Conservation (phyloP, 2,329 filamentous ascomycete species). For the Alternaria triticimaculans region DNA sequence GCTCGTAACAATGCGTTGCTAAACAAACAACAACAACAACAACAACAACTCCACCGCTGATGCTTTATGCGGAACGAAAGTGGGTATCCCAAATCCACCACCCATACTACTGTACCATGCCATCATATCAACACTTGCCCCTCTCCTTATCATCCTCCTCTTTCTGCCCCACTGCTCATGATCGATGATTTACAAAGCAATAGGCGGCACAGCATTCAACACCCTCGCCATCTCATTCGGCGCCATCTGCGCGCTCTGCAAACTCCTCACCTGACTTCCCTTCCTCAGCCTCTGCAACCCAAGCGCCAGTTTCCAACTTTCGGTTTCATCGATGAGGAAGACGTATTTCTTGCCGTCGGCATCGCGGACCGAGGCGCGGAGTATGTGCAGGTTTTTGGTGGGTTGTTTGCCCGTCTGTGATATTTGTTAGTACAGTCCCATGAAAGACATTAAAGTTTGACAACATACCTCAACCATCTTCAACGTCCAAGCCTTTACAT, state of each 20-base stretch:
- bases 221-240: slow-evolving; percentile 51
- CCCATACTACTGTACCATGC: not conserved
- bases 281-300: slow-evolving; percentile 63
- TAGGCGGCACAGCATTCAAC: slow-evolving; percentile 41
- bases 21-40: no score
- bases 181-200: slow-evolving; percentile 8
- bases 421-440: no score
- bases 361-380: slow-evolving; percentile 65
- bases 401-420: slow-evolving; percentile 51
- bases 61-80: not conserved
- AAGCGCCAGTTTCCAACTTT: slow-evolving; percentile 68
- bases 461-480: slow-evolving; percentile 78
- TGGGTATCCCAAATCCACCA: not conserved
- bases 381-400: slow-evolving; percentile 57
- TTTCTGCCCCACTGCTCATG: not conserved
- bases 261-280: slow-evolving; percentile 61
- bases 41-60: not conserved
- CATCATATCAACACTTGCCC: not conserved
- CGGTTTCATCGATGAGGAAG: slow-evolving; percentile 64
- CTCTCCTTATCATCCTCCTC: not conserved
- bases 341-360: slow-evolving; percentile 67
- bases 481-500: slow-evolving; percentile 97
- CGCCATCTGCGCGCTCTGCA: slow-evolving; percentile 62
- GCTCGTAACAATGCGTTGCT: not conserved
- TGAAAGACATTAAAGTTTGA: no score